Base-by-base conservation (phyloP, 2,329 filamentous ascomycete species). In the Biscogniauxia marginata region DNA sequence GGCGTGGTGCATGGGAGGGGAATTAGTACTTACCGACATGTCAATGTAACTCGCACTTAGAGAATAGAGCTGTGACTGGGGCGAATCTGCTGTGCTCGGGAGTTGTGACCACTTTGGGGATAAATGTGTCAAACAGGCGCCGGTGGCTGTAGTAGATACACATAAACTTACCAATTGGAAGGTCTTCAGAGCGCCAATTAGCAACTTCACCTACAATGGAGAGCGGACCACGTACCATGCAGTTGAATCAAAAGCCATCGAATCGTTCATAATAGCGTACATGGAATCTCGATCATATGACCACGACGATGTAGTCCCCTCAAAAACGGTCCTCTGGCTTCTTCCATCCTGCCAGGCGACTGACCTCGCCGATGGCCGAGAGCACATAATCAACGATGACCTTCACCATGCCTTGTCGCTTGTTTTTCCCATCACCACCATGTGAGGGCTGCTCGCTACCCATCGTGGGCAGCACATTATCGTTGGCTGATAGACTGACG, bases 381-480 rank as follows among this genome's bases (percentile, higher is more conserved):
- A 83, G 76, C 1, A 83, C 73, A 20, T 75, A 78, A 66, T 88
- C 85, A 19, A 89, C 84, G 9, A 88, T 69, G 0, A 84, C 81
- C 70, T 89, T 89, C 53, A 86, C 78, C 80, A 89, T 84, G 4
- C 86, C 85, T 65, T 87, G 84, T 13, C 84, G 79, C 67, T 77
- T 80, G 55, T 70, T 73, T 70, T 79, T 81, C 54, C 76, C 75
- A 50, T 78, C 74, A 4, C 73, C 71, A 21, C 76, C 77, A 11
- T 74, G 75, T 7, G 75, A 71, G 2, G 82, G 80, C 52, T 81
- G 79, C 61, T 92, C 89, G 49, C 85, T 91, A 11, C 91, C 91
- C 83, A 97, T 97, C 7, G 88, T 96, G 0, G 95, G 95, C 51
- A 99, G 77, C 3, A 98, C 91, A 70, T 98, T 98, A 70, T 99